Evolutionary conservation across 495 filamentous ascomycete species (phyloP).

Genomic region (Schizothecium vesticola): DNA sequence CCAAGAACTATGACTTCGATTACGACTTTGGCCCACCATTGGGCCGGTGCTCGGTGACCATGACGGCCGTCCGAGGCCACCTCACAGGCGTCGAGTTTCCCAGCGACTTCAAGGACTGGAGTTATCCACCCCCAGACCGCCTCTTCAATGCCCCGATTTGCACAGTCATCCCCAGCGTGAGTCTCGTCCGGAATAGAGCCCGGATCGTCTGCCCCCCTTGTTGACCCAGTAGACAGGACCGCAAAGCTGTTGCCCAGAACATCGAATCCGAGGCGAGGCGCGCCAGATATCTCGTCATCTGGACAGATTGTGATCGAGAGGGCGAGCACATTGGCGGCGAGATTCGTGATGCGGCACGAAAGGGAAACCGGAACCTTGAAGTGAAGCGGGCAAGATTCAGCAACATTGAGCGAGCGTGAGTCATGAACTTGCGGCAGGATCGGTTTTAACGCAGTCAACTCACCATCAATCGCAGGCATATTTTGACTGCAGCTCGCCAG

Average conservation of each 20-base stretch:
- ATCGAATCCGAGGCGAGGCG: conserved; percentile 71
- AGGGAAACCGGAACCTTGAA: conserved; percentile 66
- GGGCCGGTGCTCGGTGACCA: conserved; percentile 77
- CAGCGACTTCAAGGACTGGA: conserved; percentile 65
- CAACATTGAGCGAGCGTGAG: conserved; percentile 88
- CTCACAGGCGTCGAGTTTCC: conserved; percentile 70
- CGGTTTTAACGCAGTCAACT: neutral
- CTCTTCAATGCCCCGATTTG: conserved; percentile 80
- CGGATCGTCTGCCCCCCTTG: neutral
- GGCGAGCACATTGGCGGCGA: conserved; percentile 96
- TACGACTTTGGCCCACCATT: conserved; percentile 79
- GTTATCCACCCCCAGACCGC: conserved; percentile 66
- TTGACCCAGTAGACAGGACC: conserved; percentile 52
- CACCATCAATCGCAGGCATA: conserved; percentile 51
- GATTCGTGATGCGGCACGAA: conserved; percentile 72
- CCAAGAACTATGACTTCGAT: conserved; percentile 91
- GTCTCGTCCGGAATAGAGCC: conserved; percentile 7
- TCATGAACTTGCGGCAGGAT: neutral
- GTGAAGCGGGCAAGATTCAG: conserved; percentile 87
- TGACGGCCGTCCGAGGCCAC: conserved; percentile 90
- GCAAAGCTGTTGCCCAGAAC: conserved; percentile 74
- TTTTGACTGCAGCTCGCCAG: conserved; percentile 73
- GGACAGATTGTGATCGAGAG: conserved; percentile 98
- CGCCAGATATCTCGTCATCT: conserved; percentile 75
- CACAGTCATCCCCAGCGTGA: conserved; percentile 58